Base-by-base conservation (phyloP, 78 protist species). In the Dictyostelium firmibasis region DNA sequence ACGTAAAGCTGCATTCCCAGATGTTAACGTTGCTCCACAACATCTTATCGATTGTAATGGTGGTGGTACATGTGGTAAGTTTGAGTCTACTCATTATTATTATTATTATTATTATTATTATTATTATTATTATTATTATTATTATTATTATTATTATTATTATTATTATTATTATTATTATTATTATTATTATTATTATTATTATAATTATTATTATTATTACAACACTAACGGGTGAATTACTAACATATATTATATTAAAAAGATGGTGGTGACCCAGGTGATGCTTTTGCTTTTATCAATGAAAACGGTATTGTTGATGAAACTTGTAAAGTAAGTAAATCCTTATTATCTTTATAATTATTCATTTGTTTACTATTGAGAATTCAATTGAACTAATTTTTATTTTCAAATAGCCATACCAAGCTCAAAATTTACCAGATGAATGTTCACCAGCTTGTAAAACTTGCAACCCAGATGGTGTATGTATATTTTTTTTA, bases 41-140 rank as follows among this genome's bases (percentile, higher is more conserved):
- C 92, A 86, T 18, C 41, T 91, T n/a, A 83, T 96, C 67, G 44
- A 96, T 78, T 96, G 97, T 86, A 62, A 53, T 33, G 89, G 82
- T 76, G 91, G 89, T 75, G 96, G 95, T 33, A 81, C 95, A 29
- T 91, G 97, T 85, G 92, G 78, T 74, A 44, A 27, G 36, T 36
- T 23, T 60, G 5, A 20, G 3, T 62, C 1, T 23, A 36, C 4
- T 38, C 4, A 38, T 38, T 38, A 4, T 38, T n/a, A n/a, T n/a
- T n/a, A n/a, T n/a, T n/a, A n/a, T n/a, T n/a, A n/a, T n/a, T n/a
- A n/a, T n/a, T n/a, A n/a, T n/a, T n/a, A n/a, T n/a, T n/a, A n/a
- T n/a, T n/a, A n/a, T n/a, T n/a, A n/a, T n/a, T n/a, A n/a, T n/a
- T n/a, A n/a, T n/a, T n/a, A n/a, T n/a, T n/a, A n/a, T n/a, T n/a